Conservation (phyloP, 169 alveolate genomes). For the Miamiensis avidus region DNA sequence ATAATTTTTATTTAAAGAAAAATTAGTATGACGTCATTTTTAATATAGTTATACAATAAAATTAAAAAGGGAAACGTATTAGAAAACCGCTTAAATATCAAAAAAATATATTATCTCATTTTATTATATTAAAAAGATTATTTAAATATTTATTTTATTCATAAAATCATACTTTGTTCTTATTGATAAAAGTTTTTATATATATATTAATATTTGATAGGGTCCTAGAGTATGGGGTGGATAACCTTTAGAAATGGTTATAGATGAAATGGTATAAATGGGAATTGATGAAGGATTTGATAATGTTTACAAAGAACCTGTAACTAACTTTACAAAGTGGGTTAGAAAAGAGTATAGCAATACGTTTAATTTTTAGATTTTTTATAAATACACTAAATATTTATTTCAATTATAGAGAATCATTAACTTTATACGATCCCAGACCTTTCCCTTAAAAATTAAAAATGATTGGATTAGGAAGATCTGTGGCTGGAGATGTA, state of each 20-base stretch:
- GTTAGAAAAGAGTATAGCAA: slow-evolving; percentile 36
- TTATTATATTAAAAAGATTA: too few relatives aligned
- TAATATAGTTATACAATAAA: too few relatives aligned
- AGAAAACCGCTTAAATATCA: too few relatives aligned
- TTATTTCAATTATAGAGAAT: too few relatives aligned
- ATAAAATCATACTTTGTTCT: neutral
- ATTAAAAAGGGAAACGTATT: too few relatives aligned
- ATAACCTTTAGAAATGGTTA: slow-evolving; percentile 18
- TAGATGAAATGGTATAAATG: slow-evolving; percentile 8
- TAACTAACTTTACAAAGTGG: slow-evolving; percentile 27
- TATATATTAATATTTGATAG: neutral
- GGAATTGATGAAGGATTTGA: slow-evolving; percentile 16
- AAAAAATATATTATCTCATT: too few relatives aligned
- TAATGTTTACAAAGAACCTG: slow-evolving; percentile 22
- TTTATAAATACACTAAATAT: too few relatives aligned
- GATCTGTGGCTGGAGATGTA: slow-evolving; percentile 15
- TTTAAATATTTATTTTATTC: too few relatives aligned
- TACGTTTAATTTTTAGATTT: slow-evolving; percentile 15
- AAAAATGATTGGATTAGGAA: slow-evolving; percentile 41
- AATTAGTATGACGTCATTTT: neutral
- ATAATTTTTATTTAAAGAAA: neutral
- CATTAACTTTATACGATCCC: too few relatives aligned
- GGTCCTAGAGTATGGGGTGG: slow-evolving; percentile 38
- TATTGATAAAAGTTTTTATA: neutral
- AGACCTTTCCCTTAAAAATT: slow-evolving; percentile 33